Evolutionary conservation across 2,329 filamentous ascomycete species (phyloP), one percentile per base, ranked within the genome.

Genomic region (Microascus cirrosus): DNA sequence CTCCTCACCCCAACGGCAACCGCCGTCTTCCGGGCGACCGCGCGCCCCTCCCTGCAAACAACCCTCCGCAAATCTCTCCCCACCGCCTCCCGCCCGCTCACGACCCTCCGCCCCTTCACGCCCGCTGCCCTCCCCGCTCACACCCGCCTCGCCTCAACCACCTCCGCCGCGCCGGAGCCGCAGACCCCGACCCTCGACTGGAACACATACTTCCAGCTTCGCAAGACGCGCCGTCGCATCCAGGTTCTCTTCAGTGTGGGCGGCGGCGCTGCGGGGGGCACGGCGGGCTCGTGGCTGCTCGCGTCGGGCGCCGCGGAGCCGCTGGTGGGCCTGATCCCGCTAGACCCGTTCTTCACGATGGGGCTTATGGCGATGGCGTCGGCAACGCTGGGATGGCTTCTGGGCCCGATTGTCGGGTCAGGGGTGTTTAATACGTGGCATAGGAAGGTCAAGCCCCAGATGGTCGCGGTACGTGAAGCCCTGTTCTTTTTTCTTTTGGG

Each of bases 181-280:
- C 63, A 59, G 57, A 57, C 56, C 55, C 65, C 70, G 39, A 67
- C 71, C n/a, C 82, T 92, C 50, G 83, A 90, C 73, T 97, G 93
- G 93, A 87, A 96, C 75, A 85, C 84, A 56, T 97, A 96, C 78
- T 95, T 97, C 78, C 83, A 84, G 69, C 85, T 97, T 60, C 90
- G 93, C 67, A 88, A 90, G 65, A 87, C 85, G 60, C 89, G 93
- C 58, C 86, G 93, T 60, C 84, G 89, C 65, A 88, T 92, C 76
- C 90, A 93, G 69, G 81, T 95, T 42, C 81, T 80, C 55, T 91
- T 90, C 62, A 93, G 89, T 53, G 77, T 90, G 56, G 69, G 83
- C 36, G 83, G 82, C 36, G 85, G 86, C 50, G 62, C 85, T 6
- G 74, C 77, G 13, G 83, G 82, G 60, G 87, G 89, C 1, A 76